phyloP scores from a whole-genome alignment of 495 filamentous ascomycete genomes.

The Lichina pygmaea region DNA sequence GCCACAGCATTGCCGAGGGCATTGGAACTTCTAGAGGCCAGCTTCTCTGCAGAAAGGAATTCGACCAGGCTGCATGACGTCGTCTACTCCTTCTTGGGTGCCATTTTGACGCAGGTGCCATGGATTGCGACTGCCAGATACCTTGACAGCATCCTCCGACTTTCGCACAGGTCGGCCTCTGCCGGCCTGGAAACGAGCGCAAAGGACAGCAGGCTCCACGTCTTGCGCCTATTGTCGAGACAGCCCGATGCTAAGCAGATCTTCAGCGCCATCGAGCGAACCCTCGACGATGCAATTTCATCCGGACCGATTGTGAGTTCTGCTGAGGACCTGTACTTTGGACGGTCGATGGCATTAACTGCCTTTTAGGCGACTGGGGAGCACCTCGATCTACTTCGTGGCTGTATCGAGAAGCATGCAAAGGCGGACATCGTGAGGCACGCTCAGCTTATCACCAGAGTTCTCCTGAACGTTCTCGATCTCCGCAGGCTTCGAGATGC shows the following conservation, averaged over 20 bases:
- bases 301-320: slow-evolving; percentile 28
- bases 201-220: slow-evolving; percentile 34
- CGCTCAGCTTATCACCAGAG: slow-evolving; percentile 29
- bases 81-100: slow-evolving; percentile 46
- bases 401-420: slow-evolving; percentile 43
- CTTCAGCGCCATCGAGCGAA: slow-evolving; percentile 40
- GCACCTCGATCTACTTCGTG: slow-evolving; percentile 33
- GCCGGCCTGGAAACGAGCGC: slow-evolving; percentile 24
- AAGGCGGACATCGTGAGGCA: slow-evolving; percentile 52
- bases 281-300: slow-evolving; percentile 33
- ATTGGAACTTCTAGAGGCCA: slow-evolving; percentile 36
- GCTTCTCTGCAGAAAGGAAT: slow-evolving; percentile 22
- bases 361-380: slow-evolving; percentile 30
- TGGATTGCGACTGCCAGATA: slow-evolving; percentile 58
- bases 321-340: not conserved
- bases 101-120: slow-evolving; percentile 54
- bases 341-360: not conserved
- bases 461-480: slow-evolving; percentile 49
- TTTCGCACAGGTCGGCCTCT: slow-evolving; percentile 42
- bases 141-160: slow-evolving; percentile 36
- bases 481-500: slow-evolving; percentile 26
- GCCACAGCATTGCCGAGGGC: slow-evolving; percentile 45
- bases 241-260: slow-evolving; percentile 41
- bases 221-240: slow-evolving; percentile 41
- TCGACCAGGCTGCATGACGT: slow-evolving; percentile 50